Evolutionary conservation across 306 rosid species (phyloP).

Genomic region (Fragaria ananassa): DNA sequence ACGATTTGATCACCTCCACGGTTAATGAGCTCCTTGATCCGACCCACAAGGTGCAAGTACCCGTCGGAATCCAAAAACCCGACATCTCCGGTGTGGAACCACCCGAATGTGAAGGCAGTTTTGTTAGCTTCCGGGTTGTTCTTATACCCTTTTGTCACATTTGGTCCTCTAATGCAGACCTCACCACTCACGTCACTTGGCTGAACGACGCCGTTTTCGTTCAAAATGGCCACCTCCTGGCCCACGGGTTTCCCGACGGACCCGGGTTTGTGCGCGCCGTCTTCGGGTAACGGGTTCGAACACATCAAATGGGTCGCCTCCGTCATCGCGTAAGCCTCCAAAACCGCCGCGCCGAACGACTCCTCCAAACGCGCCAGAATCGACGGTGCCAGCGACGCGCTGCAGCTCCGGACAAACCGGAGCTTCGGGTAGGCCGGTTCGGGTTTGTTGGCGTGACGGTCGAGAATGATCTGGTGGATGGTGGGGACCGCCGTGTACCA

Average conservation of each 20-base stretch:
- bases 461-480: slow-evolving; percentile 87
- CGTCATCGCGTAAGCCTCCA: slow-evolving; percentile 95
- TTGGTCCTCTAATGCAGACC: slow-evolving; percentile 74
- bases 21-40: slow-evolving; percentile 91
- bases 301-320: slow-evolving; percentile 84
- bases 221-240: slow-evolving; percentile 64
- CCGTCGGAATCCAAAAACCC: slow-evolving; percentile 76
- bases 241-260: slow-evolving; percentile 87
- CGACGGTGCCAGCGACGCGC: slow-evolving; percentile 82
- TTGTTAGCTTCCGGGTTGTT: slow-evolving; percentile 66
- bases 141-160: slow-evolving; percentile 83
- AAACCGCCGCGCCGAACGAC: slow-evolving; percentile 72
- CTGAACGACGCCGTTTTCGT: slow-evolving; percentile 45
- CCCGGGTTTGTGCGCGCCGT: slow-evolving; percentile 79
- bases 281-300: slow-evolving; percentile 73
- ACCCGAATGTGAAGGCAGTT: slow-evolving; percentile 58
- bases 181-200: slow-evolving; percentile 43
- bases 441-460: slow-evolving; percentile 63
- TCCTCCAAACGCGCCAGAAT: slow-evolving; percentile 60
- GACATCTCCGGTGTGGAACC: slow-evolving; percentile 93
- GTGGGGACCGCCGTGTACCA: slow-evolving; percentile 98
- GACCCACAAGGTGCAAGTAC: slow-evolving; percentile 87
- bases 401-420: slow-evolving; percentile 82
- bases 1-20: slow-evolving; percentile 64
- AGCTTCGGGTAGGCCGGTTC: slow-evolving; percentile 66